A percentile compares a stretch with the other conserved stretches of the same genome.
phyloP scores from a whole-genome alignment of 768 basidiomycete species.

The Russula vinacea region DNA sequence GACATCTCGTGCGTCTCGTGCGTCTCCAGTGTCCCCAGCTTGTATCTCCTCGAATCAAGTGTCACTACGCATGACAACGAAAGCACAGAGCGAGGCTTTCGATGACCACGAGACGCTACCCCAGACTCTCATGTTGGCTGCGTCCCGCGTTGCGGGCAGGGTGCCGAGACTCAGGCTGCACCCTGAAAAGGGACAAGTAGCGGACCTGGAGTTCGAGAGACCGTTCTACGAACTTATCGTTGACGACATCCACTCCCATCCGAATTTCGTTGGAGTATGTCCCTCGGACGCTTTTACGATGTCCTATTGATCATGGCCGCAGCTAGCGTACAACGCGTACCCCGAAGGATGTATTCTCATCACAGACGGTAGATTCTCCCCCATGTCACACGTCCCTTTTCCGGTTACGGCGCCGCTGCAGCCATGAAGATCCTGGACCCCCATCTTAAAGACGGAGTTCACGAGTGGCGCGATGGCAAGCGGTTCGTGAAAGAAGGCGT shows the following conservation, averaged over 20 bases:
- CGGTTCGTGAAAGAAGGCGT: constrained; percentile 78
- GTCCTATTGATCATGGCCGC: constrained; percentile 18
- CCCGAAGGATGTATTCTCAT: constrained; percentile 86
- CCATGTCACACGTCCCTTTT: not conserved
- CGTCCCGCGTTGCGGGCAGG: constrained; percentile 19
- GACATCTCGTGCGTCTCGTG: constrained; percentile 24
- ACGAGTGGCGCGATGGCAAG: constrained; percentile 85
- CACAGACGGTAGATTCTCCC: constrained; percentile 66
- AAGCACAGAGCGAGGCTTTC: constrained; percentile 49
- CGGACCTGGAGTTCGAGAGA: constrained; percentile 50
- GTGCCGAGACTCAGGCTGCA: constrained; percentile 33
- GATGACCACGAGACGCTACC: constrained; percentile 58
- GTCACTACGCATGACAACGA: constrained; percentile 28
- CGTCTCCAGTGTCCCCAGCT: constrained; percentile 26
- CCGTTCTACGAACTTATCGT: constrained; percentile 90
- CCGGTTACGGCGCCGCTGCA: constrained; percentile 34
- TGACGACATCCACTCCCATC: no score
- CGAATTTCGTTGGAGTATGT: no score
- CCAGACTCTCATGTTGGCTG: constrained; percentile 42
- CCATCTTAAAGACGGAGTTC: constrained; percentile 73
- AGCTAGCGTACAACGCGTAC: constrained; percentile 81
- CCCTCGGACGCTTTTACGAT: not conserved
- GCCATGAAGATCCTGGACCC: constrained; percentile 88
- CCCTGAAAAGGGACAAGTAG: constrained; percentile 49
- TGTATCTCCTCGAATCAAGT: constrained; percentile 2